Base-by-base conservation (phyloP, 2,329 filamentous ascomycete genomes). In the Xylariaceae sp. region DNA sequence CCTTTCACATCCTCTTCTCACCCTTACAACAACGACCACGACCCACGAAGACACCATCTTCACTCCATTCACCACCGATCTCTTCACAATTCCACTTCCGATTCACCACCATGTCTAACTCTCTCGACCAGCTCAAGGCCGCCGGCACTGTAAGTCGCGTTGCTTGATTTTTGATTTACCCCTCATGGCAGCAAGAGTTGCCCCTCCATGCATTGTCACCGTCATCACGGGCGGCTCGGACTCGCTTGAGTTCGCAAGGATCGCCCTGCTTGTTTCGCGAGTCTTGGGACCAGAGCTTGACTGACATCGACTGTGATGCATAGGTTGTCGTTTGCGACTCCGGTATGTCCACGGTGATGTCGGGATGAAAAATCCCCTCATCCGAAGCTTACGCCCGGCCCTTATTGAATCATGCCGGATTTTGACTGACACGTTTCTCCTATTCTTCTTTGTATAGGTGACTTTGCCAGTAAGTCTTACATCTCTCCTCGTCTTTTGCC, bases 311-410 rank as follows among this genome's bases (percentile, higher is more conserved):
- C 18, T 51, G 57, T 51, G 57, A 55, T 51, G 39, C 39, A 68
- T 74, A 94, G 91, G 89, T 90, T 66, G 94, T 97, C 74, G 94
- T 97, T 77, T 93, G 89, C 78, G 94, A 97, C 82, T 96, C 93
- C 78, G 94, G 92, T 88, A 88, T 80, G 82, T 75, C 73, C 11
- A 30, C 23, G 11, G 11, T 13, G 8, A 15, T 67, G 44, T 54
- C 52, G 18, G 50, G 11, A 57, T 47, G 37, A 34, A 56, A 53
- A 58, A 50, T 3, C 47, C 45, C 45, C n/a, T 47, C n/a, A 51
- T 15, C n/a, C 49, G 15, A 15, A 4, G 18, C 23, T 30, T 30
- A 5, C 3, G 4, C 39, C 9, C 53, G 15, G 56, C 52, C 48
- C 49, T 59, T 39, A 53, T 55, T 18, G 49, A 51, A 15, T n/a